Base-by-base conservation (phyloP, 805 yeast genomes). In the Saccharomycodes ludwigii region DNA sequence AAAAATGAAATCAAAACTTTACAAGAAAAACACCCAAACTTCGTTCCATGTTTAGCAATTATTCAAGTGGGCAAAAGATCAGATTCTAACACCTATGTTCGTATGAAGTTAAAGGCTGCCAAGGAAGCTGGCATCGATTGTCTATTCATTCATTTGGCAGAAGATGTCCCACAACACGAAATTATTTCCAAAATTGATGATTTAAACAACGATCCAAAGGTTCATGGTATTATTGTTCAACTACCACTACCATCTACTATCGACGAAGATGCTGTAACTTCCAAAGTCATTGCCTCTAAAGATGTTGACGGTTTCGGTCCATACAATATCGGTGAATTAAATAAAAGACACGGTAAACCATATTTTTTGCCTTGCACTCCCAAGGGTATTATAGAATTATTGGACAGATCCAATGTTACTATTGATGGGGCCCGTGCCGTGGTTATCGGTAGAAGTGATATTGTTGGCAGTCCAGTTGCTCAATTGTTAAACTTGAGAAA, bases 251-350 rank as follows among this genome's bases (percentile, higher is more conserved):
- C 97, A 21, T 54, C 59, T 19, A 81, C 76, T 48, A 64, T 86
- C 36, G 72, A 81, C 51, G 97, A 88, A 61, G 73, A 78, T 28
- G 56, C 58, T 29, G 66, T 91, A 43, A 91, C 97, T 29, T 74
- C 77, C 47, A 67, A 85, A 2, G 96, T 88, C n/a, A 58, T 66
- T 8, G 70, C 81, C 11, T 73, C 68, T 27, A 88, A 88, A 60
- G 98, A 88, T 48, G 95, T 91, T 29, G 98, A 88, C 55, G 98
- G 98, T 2, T 91, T 88, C 48, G 91, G 86, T 26, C 74, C 85
- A 34, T 68, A 65, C 47, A 91, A 91, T 54, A 75, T 83, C 35
- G 97, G 96, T 38, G 96, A 88, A 51, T 67, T 88, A 37, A 72
- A 86, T 44, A 84, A 85, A 58, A 74, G 81, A 43, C 83, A 83